These are phyloP conservation scores for Penicillium sp. DNA, from an alignment of 2,329 filamentous ascomycete species.

Conservation along the genomic window DNA sequence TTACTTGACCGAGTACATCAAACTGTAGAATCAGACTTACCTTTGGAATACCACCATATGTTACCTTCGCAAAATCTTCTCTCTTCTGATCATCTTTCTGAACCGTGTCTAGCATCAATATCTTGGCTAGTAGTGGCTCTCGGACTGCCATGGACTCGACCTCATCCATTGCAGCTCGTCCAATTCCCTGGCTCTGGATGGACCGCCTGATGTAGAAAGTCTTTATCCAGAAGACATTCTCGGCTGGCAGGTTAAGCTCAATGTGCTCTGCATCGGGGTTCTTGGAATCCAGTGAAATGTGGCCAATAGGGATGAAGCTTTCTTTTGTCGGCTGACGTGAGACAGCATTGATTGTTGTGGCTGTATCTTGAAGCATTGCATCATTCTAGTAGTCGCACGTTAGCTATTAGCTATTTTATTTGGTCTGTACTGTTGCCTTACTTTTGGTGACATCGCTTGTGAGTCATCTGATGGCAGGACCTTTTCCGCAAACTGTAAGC, in stretches of 20 bases:
- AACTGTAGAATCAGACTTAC: conserved; percentile 1
- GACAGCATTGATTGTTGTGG: conserved; percentile 17
- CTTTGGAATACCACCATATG: conserved; percentile 16
- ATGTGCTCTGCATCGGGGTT: conserved; percentile 14
- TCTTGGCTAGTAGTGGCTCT: conserved; percentile 18
- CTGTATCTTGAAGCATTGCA: conserved; percentile 17
- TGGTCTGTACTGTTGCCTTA: neutral
- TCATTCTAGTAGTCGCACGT: neutral
- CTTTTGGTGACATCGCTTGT: neutral
- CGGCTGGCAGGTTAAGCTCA: conserved; percentile 10
- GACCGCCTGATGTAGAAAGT: conserved; percentile 16
- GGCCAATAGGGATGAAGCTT: conserved; percentile 20
- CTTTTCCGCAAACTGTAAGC: conserved; percentile 1
- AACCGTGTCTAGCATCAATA: conserved; percentile 23
- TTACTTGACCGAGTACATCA: neutral
- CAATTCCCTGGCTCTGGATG: conserved; percentile 20
- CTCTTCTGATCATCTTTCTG: conserved; percentile 17
- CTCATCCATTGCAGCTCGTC: conserved; percentile 24
- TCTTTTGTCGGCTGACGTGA: conserved; percentile 12
- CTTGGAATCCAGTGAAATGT: conserved; percentile 22
- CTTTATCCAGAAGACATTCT: conserved; percentile 23
- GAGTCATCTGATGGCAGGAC: conserved; percentile 10
- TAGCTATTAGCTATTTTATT: neutral
- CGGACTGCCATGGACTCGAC: conserved; percentile 20
- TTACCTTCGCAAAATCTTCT: conserved; percentile 18